Evolutionary conservation across 2,329 filamentous ascomycete species (phyloP).

Genomic region (Coccinonectria pachysandricola): DNA sequence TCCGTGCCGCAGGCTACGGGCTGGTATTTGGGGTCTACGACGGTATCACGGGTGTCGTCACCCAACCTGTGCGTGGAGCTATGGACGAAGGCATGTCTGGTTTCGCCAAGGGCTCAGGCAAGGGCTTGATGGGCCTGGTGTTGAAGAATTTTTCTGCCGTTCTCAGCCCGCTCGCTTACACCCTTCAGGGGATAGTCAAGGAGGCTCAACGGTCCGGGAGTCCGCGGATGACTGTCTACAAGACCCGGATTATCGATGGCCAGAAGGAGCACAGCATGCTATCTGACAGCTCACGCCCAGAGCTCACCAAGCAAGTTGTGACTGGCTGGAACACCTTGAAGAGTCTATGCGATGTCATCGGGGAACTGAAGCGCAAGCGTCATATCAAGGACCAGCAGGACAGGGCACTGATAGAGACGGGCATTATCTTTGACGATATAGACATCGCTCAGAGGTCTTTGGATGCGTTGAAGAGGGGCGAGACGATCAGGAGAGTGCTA

Average conservation of each 20-base stretch:
- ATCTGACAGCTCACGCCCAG: conserved; percentile 21
- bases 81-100: conserved; percentile 38
- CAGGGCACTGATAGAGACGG: conserved; percentile 16
- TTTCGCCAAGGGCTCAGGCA: conserved; percentile 45
- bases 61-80: conserved; percentile 47
- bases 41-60: conserved; percentile 52
- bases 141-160: conserved; percentile 55
- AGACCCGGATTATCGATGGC: conserved; percentile 49
- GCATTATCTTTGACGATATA: conserved; percentile 37
- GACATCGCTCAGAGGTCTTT: conserved; percentile 35
- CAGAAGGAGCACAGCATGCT: conserved; percentile 33
- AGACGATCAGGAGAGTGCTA: conserved; percentile 22
- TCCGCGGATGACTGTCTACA: conserved; percentile 43
- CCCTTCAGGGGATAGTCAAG: conserved; percentile 53
- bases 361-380: conserved; percentile 23
- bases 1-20: conserved; percentile 50
- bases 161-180: conserved; percentile 50
- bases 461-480: conserved; percentile 34
- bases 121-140: conserved; percentile 53
- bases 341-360: conserved; percentile 20
- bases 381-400: conserved; percentile 28
- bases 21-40: conserved; percentile 56
- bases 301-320: conserved; percentile 15
- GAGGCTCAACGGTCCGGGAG: conserved; percentile 44
- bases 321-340: conserved; percentile 24